Percentiles rank a stretch among this genome's conserved stretches.
phyloP scores from a whole-genome alignment of 345 rosid species.

The Cardamine occulta region DNA sequence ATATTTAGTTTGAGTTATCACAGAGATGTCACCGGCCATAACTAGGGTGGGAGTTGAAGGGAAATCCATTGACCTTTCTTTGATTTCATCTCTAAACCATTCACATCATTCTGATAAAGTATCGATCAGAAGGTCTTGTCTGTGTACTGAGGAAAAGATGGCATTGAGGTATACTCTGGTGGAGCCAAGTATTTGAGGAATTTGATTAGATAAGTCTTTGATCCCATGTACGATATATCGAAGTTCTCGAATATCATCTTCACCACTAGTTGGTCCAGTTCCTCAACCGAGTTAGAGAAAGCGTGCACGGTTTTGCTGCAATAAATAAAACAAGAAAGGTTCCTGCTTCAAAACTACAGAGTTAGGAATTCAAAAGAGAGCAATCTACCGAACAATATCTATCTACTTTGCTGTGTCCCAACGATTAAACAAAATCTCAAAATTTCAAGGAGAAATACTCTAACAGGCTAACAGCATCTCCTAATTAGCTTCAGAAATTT shows the following conservation, averaged over 20 bases:
- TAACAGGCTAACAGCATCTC: no score
- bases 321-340: no score
- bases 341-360: no score
- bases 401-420: no score
- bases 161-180: slow-evolving; percentile 33
- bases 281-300: slow-evolving; percentile 44
- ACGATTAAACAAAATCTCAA: no score
- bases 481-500: no score
- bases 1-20: slow-evolving; percentile 42
- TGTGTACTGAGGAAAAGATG: slow-evolving; percentile 51
- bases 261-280: slow-evolving; percentile 52
- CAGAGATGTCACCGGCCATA: slow-evolving; percentile 61
- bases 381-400: no score
- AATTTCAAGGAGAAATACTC: no score
- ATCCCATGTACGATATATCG: slow-evolving; percentile 30
- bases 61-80: slow-evolving; percentile 52
- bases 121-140: slow-evolving; percentile 62
- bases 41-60: slow-evolving; percentile 51
- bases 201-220: slow-evolving; percentile 52
- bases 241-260: slow-evolving; percentile 62
- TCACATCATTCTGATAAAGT: slow-evolving; percentile 60
- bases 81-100: slow-evolving; percentile 57
- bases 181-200: slow-evolving; percentile 53
- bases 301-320: slow-evolving; percentile 43
- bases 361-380: no score